Base-by-base conservation (phyloP, 176 grass and related monocot species). In the Phragmites australis region DNA sequence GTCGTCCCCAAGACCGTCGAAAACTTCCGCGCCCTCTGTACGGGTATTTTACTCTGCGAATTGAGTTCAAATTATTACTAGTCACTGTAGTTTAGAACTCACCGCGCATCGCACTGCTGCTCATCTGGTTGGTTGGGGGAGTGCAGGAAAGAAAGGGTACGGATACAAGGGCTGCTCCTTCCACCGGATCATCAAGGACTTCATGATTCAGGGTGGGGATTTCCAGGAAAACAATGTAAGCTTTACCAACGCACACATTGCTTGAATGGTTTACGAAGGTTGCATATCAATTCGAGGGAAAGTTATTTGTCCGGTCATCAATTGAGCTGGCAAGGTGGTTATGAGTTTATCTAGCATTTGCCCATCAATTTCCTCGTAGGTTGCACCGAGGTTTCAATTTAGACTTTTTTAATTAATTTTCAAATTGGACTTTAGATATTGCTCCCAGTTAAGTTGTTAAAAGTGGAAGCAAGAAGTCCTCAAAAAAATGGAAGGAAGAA, bases 131-230 rank as follows among this genome's bases (percentile, higher is more conserved):
- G 6, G 2, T 2, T 18, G 26, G 13, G 64, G 12, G 25, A n/a
- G n/a, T n/a, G n/a, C 83, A 94, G 92, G 92, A 45, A 86, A 94
- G 70, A 87, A 91, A 79, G 79, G 86, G 9, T 87, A 72, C 67
- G 92, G 92, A 8, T 91, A 94, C 45, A 94, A 94, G 75, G 90
- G 92, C 42, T 94, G 79, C 69, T 89, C 80, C 52, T 91, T 94
- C 81, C 92, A 91, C 81, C 80, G 92, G 73, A 88, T 94, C 48
- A 94, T 94, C 83, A 91, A 94, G 70, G 89, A 94, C 66, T 94
- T 94, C 65, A 94, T 94, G 92, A 91, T 94, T 43, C 92, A 94
- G 76, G 92, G 92, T 1, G 92, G 92, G 31, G 92, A 94, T 56
- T 92, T 92, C 25, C 67, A 92, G 72, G 52, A 80, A 8, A 81